Conservation (phyloP, 1,284 basidiomycete species). For the Boletus mariae region DNA sequence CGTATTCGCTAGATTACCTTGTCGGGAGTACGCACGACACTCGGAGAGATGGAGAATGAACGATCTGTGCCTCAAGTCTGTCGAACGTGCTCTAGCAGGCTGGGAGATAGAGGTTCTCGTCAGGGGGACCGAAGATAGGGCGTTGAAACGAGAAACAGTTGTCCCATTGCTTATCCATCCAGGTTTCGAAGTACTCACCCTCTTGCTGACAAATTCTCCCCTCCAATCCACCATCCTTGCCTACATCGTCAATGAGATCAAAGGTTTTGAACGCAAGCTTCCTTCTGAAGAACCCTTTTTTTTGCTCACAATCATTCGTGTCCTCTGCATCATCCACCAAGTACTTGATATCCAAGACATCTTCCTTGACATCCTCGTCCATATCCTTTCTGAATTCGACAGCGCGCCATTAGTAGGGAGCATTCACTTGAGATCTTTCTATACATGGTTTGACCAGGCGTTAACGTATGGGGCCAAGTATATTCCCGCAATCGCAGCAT, state of each 20-base stretch:
- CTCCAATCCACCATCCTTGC: constrained; percentile 73
- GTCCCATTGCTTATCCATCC: constrained; percentile 70
- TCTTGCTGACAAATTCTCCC: constrained; percentile 72
- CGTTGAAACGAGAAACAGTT: constrained; percentile 50
- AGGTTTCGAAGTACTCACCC: constrained; percentile 83
- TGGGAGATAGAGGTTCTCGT: constrained; percentile 75
- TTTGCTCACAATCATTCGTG: constrained; percentile 72
- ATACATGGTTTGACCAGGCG: constrained; percentile 76
- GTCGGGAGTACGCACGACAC: constrained; percentile 70
- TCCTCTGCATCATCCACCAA: constrained; percentile 80
- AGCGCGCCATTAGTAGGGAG: constrained; percentile 51
- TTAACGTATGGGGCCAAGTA: constrained; percentile 74
- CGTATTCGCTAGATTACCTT: constrained; percentile 71
- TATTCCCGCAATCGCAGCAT: constrained; percentile 81
- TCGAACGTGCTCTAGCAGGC: constrained; percentile 79
- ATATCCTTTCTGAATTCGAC: constrained; percentile 68
- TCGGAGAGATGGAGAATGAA: constrained; percentile 87
- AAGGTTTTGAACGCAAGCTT: constrained; percentile 70
- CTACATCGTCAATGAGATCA: constrained; percentile 74
- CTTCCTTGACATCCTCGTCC: constrained; percentile 86
- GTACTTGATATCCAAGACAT: constrained; percentile 84
- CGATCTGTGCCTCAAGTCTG: constrained; percentile 79
- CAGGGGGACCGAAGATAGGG: constrained; percentile 45
- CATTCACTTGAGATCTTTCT: constrained; percentile 62
- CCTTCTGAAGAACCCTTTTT: constrained; percentile 69